These are phyloP conservation scores for Jaapia argillacea DNA, from an alignment of 768 basidiomycete species.

Conservation along the genomic window DNA sequence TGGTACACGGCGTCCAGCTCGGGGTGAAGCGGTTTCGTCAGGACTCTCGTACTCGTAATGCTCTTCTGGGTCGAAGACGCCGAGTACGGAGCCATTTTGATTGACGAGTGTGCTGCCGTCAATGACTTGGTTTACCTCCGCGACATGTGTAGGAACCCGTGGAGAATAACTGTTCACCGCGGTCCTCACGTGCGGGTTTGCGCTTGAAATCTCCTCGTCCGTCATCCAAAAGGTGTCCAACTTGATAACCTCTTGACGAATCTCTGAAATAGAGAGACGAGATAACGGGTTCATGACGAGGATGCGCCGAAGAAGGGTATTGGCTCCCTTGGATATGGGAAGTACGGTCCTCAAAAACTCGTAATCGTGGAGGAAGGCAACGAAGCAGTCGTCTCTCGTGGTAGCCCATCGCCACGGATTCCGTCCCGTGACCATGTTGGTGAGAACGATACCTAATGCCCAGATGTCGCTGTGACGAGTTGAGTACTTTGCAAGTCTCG, in stretches of 20 bases:
- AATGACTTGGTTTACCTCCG: neutral
- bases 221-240: slow-evolving; percentile 19
- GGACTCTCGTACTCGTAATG: too few species aligned
- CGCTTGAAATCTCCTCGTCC: slow-evolving; percentile 5
- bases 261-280: slow-evolving; percentile 10
- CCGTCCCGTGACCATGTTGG: slow-evolving; percentile 72
- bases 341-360: slow-evolving; percentile 58
- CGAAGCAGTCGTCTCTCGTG: slow-evolving; percentile 56
- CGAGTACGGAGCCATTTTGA: neutral
- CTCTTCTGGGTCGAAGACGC: neutral
- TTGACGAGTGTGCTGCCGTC: neutral
- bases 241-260: slow-evolving; percentile 12
- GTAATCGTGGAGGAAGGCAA: slow-evolving; percentile 48
- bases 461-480: slow-evolving; percentile 61
- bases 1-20: neutral
- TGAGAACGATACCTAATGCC: slow-evolving; percentile 71
- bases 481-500: slow-evolving; percentile 38
- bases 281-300: slow-evolving; percentile 11
- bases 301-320: slow-evolving; percentile 53
- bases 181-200: neutral
- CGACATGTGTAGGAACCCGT: neutral
- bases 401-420: slow-evolving; percentile 73
- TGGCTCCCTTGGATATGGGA: slow-evolving; percentile 61
- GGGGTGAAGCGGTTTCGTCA: neutral
- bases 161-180: neutral